Conservation (phyloP, 2,329 filamentous ascomycete genomes). For the Xylaria digitata region DNA sequence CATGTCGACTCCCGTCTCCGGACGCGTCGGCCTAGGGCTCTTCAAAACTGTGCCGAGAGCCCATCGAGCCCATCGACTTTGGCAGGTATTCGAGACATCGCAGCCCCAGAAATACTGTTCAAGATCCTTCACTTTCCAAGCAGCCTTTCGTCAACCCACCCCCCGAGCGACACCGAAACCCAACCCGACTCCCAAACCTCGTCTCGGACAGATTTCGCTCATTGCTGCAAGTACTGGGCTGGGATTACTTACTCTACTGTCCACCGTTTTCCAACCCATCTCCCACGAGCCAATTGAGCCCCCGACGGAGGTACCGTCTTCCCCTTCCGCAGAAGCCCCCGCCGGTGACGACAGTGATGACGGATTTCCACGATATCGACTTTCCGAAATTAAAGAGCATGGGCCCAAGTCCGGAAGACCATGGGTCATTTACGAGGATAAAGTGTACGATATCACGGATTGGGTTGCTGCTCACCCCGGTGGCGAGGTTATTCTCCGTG, state of each 20-base stretch:
- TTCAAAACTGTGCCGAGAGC: constrained; percentile 34
- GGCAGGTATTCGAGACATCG: constrained; percentile 32
- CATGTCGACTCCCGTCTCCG: constrained; percentile 30
- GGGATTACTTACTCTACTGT: constrained; percentile 44
- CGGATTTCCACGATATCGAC: constrained; percentile 60
- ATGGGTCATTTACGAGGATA: constrained; percentile 73
- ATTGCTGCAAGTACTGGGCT: constrained; percentile 45
- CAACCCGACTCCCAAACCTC: constrained; percentile 23
- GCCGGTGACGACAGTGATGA: constrained; percentile 53
- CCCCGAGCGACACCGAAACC: constrained; percentile 26
- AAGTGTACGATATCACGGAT: constrained; percentile 77
- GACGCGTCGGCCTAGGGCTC: constrained; percentile 37
- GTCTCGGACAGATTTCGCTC: constrained; percentile 40
- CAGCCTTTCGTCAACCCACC: constrained; percentile 35
- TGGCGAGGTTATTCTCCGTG: constrained; percentile 74
- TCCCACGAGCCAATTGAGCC: constrained; percentile 38
- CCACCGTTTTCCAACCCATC: constrained; percentile 45
- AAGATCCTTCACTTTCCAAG: constrained; percentile 35
- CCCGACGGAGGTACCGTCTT: constrained; percentile 22
- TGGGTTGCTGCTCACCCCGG: constrained; percentile 75
- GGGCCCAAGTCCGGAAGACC: constrained; percentile 64
- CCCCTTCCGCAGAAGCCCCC: constrained; percentile 32
- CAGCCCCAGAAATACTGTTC: constrained; percentile 15
- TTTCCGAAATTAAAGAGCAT: constrained; percentile 64
- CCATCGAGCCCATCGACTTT: constrained; percentile 30